Base-by-base conservation (phyloP, 2,329 filamentous ascomycete genomes). In the Verticillium longisporum region DNA sequence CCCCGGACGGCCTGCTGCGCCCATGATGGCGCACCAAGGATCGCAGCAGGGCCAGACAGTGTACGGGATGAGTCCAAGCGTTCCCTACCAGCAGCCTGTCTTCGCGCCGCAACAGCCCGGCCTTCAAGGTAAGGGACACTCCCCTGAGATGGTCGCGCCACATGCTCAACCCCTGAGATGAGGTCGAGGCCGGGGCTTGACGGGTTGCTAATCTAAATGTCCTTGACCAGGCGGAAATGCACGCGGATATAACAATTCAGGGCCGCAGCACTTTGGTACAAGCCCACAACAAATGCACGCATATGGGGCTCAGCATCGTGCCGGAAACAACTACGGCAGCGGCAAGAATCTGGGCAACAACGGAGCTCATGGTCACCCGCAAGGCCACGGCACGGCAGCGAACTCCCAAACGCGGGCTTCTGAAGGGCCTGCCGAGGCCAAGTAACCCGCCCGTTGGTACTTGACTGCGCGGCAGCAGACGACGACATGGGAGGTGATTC, bases 1-100 rank as follows among this genome's bases (percentile, higher is more conserved):
- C 71, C 94, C 94, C 1, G 88, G 91, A 61, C 86, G 92, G 56
- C 87, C 88, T 33, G 73, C 80, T 21, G 91, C 95, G 13, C 88
- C 91, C 1, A 92, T 96, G 88, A 98, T 98, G 94, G 90, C 88
- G 69, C 93, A 93, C 66, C 92, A 97, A 76, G 91, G 91, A 60
- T 97, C 93, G 33, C 94, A 97, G 70, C 93, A 96, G 73, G 92
- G 93, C 50, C 92, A 96, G 71, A 86, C 78, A 69, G 85, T 80
- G 77, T 93, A 84, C 79, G 89, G 84, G 65, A 91, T 93, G 88
- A 90, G 88, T 68, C 88, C 88, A 54, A 87, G 81, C 59, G 83
- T 88, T 74, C 88, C 88, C 70, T 91, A 89, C 70, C 89, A 87
- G 69, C 90, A 92, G 71, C 89, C 89, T 41, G 85, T 86, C 59